Conservation (phyloP, 495 filamentous ascomycete genomes). For the Neurospora discreta region DNA sequence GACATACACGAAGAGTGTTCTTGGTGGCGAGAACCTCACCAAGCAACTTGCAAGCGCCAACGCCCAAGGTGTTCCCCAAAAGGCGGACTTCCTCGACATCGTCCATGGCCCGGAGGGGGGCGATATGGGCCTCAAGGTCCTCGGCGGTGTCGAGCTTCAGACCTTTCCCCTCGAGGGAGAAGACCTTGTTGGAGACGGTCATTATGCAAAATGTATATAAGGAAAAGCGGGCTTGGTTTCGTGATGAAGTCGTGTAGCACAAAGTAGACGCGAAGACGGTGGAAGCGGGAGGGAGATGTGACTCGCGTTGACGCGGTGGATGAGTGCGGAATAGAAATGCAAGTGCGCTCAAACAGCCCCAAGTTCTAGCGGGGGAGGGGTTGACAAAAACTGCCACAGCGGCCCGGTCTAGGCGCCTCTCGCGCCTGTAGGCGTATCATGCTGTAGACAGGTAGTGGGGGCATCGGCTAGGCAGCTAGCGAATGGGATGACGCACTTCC, state of each 20-base stretch:
- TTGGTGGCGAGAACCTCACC: conserved; percentile 70
- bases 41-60: conserved; percentile 73
- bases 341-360: neutral
- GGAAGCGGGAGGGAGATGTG: neutral
- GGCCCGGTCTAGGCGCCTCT: neutral
- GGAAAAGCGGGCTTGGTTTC: neutral
- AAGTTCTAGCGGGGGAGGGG: conserved; percentile 22
- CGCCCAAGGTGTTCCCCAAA: conserved; percentile 81
- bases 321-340: conserved; percentile 4
- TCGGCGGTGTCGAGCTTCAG: conserved; percentile 82
- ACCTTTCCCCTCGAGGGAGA: conserved; percentile 80
- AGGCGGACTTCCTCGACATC: conserved; percentile 76
- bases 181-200: conserved; percentile 50
- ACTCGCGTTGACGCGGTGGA: neutral
- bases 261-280: neutral
- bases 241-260: neutral
- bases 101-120: conserved; percentile 54
- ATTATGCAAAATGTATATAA: conserved; percentile 20
- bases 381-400: conserved; percentile 8
- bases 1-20: conserved; percentile 58
- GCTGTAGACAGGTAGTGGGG: neutral
- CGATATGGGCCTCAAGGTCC: conserved; percentile 78
- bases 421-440: neutral
- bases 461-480: neutral
- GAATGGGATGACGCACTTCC: neutral